Conservation (phyloP, 805 yeast species). For the Candida sithepensis region DNA sequence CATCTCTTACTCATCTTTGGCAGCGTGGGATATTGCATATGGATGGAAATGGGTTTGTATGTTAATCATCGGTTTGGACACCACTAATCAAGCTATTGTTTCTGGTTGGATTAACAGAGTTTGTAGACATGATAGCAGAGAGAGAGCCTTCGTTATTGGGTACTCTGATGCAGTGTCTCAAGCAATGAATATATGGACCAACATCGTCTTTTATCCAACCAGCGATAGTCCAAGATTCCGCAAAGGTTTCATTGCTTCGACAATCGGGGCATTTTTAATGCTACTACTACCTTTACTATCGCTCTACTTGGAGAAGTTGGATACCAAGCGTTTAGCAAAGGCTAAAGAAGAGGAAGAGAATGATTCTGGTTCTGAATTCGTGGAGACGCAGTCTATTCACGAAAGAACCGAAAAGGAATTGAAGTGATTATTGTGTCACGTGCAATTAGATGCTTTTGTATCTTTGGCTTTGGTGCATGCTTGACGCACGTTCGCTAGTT, state of each 20-base stretch:
- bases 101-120: slow-evolving; percentile 40
- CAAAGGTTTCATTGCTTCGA: slow-evolving; percentile 35
- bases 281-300: slow-evolving; percentile 31
- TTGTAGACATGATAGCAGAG: slow-evolving; percentile 52
- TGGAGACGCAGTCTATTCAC: not conserved
- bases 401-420: not conserved
- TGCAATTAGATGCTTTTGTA: not conserved
- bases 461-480: too few species aligned
- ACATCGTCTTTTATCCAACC: slow-evolving; percentile 41
- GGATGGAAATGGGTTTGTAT: slow-evolving; percentile 40
- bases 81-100: slow-evolving; percentile 36
- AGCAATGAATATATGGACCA: slow-evolving; percentile 44
- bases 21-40: slow-evolving; percentile 39
- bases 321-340: slow-evolving; percentile 15
- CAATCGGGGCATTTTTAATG: slow-evolving; percentile 35
- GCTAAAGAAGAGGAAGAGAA: not conserved
- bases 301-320: slow-evolving; percentile 27
- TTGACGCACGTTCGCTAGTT: too few species aligned
- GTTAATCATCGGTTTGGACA: slow-evolving; percentile 33
- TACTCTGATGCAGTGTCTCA: slow-evolving; percentile 35
- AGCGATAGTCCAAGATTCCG: slow-evolving; percentile 37
- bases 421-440: not conserved
- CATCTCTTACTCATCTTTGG: slow-evolving; percentile 35
- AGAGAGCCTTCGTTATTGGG: slow-evolving; percentile 57
- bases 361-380: not conserved